Conservation (phyloP, 2,329 filamentous ascomycete species). For the Aspergillus sclerotialis region DNA sequence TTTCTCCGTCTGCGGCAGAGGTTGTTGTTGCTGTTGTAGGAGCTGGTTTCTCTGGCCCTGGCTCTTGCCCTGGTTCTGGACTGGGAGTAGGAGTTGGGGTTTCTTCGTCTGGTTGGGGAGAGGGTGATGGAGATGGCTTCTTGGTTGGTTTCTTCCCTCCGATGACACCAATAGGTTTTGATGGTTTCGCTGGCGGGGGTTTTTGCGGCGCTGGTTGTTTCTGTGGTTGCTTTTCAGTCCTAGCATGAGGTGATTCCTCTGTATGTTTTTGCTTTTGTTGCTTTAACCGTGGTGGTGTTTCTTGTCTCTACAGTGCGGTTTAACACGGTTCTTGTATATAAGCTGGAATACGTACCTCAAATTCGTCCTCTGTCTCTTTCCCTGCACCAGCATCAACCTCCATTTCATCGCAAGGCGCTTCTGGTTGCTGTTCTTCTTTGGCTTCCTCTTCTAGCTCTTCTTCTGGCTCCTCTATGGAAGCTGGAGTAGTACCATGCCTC, state of each 20-base stretch:
- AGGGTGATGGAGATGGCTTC: slow-evolving; percentile 2
- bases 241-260: no score
- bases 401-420: slow-evolving; percentile 5
- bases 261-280: slow-evolving; percentile 6
- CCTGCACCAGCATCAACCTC: slow-evolving; percentile 17
- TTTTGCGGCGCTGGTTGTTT: slow-evolving; percentile 7
- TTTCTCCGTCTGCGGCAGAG: neutral
- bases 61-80: no score
- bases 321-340: neutral
- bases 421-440: slow-evolving; percentile 1
- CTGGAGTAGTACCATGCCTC: slow-evolving; percentile 2
- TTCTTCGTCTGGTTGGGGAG: slow-evolving; percentile 4
- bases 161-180: neutral
- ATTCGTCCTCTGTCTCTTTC: slow-evolving; percentile 26
- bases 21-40: no score
- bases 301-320: slow-evolving; percentile 23
- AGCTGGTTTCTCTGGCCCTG: no score
- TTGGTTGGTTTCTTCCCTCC: neutral
- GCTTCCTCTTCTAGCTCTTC: slow-evolving; percentile 3
- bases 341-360: slow-evolving; percentile 25
- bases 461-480: slow-evolving; percentile 1
- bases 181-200: slow-evolving; percentile 3
- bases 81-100: no score
- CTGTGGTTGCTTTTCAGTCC: slow-evolving; percentile 3
- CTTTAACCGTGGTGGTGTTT: slow-evolving; percentile 26